Evolutionary conservation across 192 early-diverging fungal species (phyloP), one percentile per base, ranked within the genome.

Genomic region (Entomortierella lignicola): DNA sequence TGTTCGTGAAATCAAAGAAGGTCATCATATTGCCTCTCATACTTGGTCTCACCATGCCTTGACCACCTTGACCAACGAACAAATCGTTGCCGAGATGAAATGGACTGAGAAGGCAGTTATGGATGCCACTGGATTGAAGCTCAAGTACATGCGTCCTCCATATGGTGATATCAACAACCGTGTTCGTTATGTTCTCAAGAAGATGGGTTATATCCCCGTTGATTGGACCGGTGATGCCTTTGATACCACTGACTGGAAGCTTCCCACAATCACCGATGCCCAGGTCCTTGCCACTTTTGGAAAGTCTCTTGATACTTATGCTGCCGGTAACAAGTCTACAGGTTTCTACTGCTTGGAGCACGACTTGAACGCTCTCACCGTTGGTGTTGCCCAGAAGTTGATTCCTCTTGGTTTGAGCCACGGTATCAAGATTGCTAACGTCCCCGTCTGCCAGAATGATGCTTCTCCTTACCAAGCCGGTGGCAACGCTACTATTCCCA

Each of bases 161-260:
- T 62, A 86, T 54, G 92, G 92, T 27, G 92, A 93, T 63, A 81
- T 90, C 37, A 89, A 92, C 74, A 87, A 94, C 71, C 88, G 91
- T 67, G 87, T 92, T 37, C 84, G 92, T 48, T 82, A 75, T 48
- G 88, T 94, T 58, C 80, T 84, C 18, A 55, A 66, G 37, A 82
- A 89, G 47, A 72, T 94, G 66, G 91, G 87, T 42, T 88, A 80
- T 50, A 66, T 57, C 42, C 31, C 77, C 51, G 70, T 71, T 43
- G 39, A 68, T n/a, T 77, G 73, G 73, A 55, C 66, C 42, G 29
- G 37, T 21, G 73, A 82, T 66, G 50, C 25, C 0, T 62, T 59
- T 26, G 74, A 79, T 57, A 62, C 69, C 12, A 61, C 54, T 7
- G 69, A 71, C 31, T 71, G 52, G 60, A 42, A 62, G 30, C 2